Evolutionary conservation across 306 rosid species (phyloP), one percentile per base, ranked within the genome.

Genomic region (Hippophae gyantsensis): DNA sequence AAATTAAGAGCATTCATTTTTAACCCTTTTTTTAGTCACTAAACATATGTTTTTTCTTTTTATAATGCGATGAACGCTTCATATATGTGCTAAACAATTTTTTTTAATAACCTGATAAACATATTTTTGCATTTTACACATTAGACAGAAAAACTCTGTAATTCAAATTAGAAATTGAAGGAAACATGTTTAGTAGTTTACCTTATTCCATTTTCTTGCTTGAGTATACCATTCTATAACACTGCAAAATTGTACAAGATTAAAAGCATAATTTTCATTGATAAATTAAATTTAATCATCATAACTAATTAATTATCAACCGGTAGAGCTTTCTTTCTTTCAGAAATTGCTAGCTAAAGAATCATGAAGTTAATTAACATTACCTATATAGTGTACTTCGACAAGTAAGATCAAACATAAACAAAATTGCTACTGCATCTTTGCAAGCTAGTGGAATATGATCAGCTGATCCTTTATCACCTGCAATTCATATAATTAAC

Each of bases 131-230:
- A 18, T 18, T 18, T 18, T 18, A 18, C 23, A 18, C 23, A 18
- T 18, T 18, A 18, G 23, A 18, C 23, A 32, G 1, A 2, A 4
- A 4, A 2, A 32, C 4, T 32, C 38, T 32, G 38, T 32, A 32
- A 32, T 32, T 32, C 38, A 32, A 32, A 32, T 32, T 32, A 32
- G 2, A 2, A 32, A 32, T 48, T 43, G 10, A 11, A 54, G 42
- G 26, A 13, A 13, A 57, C 10, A 10, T 57, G 8, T 47, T 10
- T 12, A 48, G n/a, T 63, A 48, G 41, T 68, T 68, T 81, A 92
- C 99, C 99, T 84, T 82, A 71, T 88, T 92, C 99, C 99, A 92
- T 76, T 86, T 88, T 74, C 96, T 88, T 58, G 99, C 94, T 69
- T 80, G 81, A 66, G 63, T 69, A 43, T 83, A 88, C 99, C 99